Evolutionary conservation across 2,329 filamentous ascomycete genomes (phyloP).

Genomic region (Fusarium poae): DNA sequence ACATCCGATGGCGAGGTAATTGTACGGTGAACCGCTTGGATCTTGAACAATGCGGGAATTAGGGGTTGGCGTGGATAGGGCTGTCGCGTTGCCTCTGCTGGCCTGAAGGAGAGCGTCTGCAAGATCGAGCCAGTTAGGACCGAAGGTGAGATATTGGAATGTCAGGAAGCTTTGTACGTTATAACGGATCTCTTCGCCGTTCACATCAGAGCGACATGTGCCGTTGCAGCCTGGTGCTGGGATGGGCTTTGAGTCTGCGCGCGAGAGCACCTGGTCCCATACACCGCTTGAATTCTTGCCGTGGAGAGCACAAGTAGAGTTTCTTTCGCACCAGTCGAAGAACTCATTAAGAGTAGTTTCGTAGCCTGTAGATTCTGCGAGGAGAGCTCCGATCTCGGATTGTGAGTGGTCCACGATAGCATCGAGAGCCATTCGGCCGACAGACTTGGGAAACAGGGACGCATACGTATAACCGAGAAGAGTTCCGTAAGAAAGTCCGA

Average conservation of each 20-base stretch:
- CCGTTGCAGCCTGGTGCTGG: constrained; percentile 28
- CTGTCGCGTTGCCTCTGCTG: constrained; percentile 39
- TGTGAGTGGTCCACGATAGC: constrained; percentile 46
- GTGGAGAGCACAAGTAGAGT: constrained; percentile 37
- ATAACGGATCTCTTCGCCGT: constrained; percentile 44
- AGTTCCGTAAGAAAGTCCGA: constrained; percentile 56
- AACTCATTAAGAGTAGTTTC: constrained; percentile 40
- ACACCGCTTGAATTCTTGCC: constrained; percentile 32
- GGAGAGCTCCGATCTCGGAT: constrained; percentile 28
- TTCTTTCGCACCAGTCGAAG: constrained; percentile 43
- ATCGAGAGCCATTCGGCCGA: constrained; percentile 49
- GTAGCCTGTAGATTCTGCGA: constrained; percentile 34
- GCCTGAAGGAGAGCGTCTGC: constrained; percentile 33
- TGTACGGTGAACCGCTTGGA: constrained; percentile 27
- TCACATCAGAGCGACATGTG: constrained; percentile 39
- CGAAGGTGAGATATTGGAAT: constrained; percentile 28
- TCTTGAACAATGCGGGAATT: not conserved
- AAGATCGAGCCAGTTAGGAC: constrained; percentile 32
- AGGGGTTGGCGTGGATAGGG: constrained; percentile 26
- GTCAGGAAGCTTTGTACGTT: constrained; percentile 26
- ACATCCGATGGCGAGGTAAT: constrained; percentile 42
- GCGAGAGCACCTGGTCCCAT: constrained; percentile 33
- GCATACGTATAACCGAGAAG: constrained; percentile 53
- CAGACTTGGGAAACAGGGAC: constrained; percentile 47
- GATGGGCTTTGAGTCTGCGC: constrained; percentile 31